Conservation (phyloP, 768 basidiomycete species). For the Porphyrellus cyaneotinctus region DNA sequence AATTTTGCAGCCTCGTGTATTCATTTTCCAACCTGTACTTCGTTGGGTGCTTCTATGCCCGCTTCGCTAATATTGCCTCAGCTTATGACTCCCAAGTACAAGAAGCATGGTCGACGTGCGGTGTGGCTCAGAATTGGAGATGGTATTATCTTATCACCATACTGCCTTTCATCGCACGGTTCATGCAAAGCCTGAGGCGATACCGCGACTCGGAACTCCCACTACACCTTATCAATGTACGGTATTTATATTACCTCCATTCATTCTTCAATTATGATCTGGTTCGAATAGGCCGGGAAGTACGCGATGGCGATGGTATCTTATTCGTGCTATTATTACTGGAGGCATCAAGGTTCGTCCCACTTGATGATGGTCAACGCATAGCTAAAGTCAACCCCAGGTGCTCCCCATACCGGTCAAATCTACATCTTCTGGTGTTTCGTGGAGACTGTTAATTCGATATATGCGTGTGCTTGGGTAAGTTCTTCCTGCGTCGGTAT, state of each 20-base stretch:
- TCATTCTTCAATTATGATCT: neutral
- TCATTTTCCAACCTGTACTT: constrained; percentile 70
- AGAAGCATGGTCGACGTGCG: constrained; percentile 41
- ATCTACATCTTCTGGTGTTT: constrained; percentile 73
- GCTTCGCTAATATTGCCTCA: neutral
- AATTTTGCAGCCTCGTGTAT: constrained; percentile 77
- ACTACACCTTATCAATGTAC: constrained; percentile 86
- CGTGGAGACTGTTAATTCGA: constrained; percentile 54
- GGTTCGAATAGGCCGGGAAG: constrained; percentile 67
- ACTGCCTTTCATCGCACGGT: constrained; percentile 70
- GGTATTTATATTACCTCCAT: constrained; percentile 17
- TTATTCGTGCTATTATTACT: constrained; percentile 68
- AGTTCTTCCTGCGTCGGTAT: constrained; percentile 16
- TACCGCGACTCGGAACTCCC: constrained; percentile 69
- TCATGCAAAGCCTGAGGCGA: constrained; percentile 84
- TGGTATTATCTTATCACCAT: constrained; percentile 53
- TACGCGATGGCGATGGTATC: constrained; percentile 64
- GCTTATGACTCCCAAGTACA: constrained; percentile 36
- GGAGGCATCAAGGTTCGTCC: constrained; percentile 61
- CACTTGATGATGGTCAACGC: neutral
- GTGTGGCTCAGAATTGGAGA: constrained; percentile 52
- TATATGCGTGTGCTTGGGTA: constrained; percentile 82
- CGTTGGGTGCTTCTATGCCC: constrained; percentile 67
- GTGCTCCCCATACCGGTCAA: constrained; percentile 37
- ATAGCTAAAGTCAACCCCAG: constrained; percentile 2